These are phyloP conservation scores for Xylariales sp. DNA, from an alignment of 2,329 filamentous ascomycete species.

Conservation along the genomic window DNA sequence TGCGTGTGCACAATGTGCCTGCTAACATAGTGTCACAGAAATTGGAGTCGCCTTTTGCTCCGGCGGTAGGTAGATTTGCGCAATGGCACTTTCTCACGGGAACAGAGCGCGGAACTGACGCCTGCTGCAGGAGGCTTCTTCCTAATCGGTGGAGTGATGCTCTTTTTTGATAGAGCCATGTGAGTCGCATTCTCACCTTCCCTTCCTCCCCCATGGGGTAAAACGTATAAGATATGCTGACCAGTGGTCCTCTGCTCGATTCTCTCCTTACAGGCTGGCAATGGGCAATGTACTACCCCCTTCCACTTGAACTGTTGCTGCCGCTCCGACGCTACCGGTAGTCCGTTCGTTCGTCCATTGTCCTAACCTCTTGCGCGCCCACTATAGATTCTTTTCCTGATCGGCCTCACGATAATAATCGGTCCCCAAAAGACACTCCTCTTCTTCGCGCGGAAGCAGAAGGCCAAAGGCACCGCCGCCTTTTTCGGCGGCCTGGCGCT, in stretches of 20 bases:
- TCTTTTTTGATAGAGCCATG: slow-evolving; percentile 98
- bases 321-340: not conserved
- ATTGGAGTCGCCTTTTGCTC: slow-evolving; percentile 97
- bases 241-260: slow-evolving; percentile 10
- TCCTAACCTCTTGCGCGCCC: slow-evolving; percentile 9
- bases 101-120: slow-evolving; percentile 14
- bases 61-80: slow-evolving; percentile 68
- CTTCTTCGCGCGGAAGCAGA: slow-evolving; percentile 94
- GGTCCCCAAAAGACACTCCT: slow-evolving; percentile 83
- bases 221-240: not conserved
- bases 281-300: slow-evolving; percentile 80
- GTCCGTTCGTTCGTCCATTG: slow-evolving; percentile 3
- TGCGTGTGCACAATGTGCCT: slow-evolving; percentile 10
- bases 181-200: slow-evolving; percentile 39
- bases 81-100: not conserved
- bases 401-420: slow-evolving; percentile 94
- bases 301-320: slow-evolving; percentile 9
- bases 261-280: slow-evolving; percentile 63
- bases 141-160: slow-evolving; percentile 85
- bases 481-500: slow-evolving; percentile 80
- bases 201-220: slow-evolving; percentile 5
- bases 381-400: slow-evolving; percentile 86
- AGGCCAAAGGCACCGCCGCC: slow-evolving; percentile 84
- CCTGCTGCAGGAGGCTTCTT: slow-evolving; percentile 75
- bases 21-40: slow-evolving; percentile 55